phyloP scores from a whole-genome alignment of 1,139 yeast species.

The Hyphopichia pseudoburtonii region DNA sequence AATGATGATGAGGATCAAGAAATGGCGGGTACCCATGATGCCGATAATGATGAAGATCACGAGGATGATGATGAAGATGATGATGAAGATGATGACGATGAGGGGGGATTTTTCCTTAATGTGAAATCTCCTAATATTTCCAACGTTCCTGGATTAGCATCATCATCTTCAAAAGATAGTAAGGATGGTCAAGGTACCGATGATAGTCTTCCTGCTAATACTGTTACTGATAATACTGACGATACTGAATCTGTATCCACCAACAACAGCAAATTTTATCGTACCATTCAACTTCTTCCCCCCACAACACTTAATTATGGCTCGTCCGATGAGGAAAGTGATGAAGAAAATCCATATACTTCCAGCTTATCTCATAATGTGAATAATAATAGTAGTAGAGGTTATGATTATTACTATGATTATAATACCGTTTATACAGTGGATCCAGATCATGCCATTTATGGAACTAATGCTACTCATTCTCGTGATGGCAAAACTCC shows the following conservation, averaged over 20 bases:
- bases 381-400: slow-evolving; percentile 61
- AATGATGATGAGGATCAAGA: slow-evolving; percentile 23
- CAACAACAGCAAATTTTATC: slow-evolving; percentile 28
- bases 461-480: slow-evolving; percentile 21
- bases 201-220: slow-evolving; percentile 14
- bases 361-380: slow-evolving; percentile 77
- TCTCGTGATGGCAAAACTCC: slow-evolving; percentile 22
- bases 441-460: slow-evolving; percentile 50
- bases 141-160: slow-evolving; percentile 17
- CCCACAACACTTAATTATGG: slow-evolving; percentile 80
- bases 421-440: slow-evolving; percentile 78
- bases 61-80: slow-evolving; percentile 35
- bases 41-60: slow-evolving; percentile 20
- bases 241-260: slow-evolving; percentile 30
- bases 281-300: slow-evolving; percentile 73
- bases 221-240: slow-evolving; percentile 19
- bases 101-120: slow-evolving; percentile 68
- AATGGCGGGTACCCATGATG: slow-evolving; percentile 33
- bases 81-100: slow-evolving; percentile 56
- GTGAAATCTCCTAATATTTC: slow-evolving; percentile 41
- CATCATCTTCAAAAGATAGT: slow-evolving; percentile 7
- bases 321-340: slow-evolving; percentile 68
- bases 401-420: slow-evolving; percentile 83
- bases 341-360: slow-evolving; percentile 52
- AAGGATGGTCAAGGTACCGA: slow-evolving; percentile 4